Conservation (phyloP, 495 filamentous ascomycete genomes). For the Penicillium samsonianum region DNA sequence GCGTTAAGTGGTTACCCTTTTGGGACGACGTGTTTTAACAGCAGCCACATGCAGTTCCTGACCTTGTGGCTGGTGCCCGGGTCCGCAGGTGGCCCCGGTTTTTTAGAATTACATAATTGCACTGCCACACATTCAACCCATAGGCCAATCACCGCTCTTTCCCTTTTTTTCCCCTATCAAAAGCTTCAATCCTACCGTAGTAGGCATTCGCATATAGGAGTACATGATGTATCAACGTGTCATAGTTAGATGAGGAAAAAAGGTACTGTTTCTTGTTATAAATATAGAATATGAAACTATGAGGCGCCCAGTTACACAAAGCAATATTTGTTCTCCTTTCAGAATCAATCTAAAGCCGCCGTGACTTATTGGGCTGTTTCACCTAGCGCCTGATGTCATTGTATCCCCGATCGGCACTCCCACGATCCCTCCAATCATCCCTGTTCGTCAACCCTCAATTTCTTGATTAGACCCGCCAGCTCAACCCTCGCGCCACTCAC, state of each 20-base stretch:
- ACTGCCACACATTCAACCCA: background rate
- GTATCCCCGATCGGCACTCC: slow-evolving; percentile 29
- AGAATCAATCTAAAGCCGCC: slow-evolving; percentile 21
- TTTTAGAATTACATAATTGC: background rate
- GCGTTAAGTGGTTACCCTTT: slow-evolving; percentile 47
- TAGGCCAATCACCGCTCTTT: slow-evolving; percentile 9
- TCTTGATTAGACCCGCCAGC: slow-evolving; percentile 18
- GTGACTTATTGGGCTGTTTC: slow-evolving; percentile 34
- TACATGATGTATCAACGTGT: background rate
- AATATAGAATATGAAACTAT: background rate
- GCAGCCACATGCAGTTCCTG: background rate
- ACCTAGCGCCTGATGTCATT: slow-evolving; percentile 50
- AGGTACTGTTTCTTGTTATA: background rate
- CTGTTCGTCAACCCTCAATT: slow-evolving; percentile 12
- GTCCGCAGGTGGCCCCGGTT: too few species aligned
- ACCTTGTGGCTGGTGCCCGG: background rate
- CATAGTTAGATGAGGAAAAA: background rate
- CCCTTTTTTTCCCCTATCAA: background rate
- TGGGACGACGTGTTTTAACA: slow-evolving; percentile 25
- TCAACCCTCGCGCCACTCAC: slow-evolving; percentile 27
- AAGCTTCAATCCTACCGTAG: slow-evolving; percentile 3
- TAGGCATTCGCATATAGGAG: background rate
- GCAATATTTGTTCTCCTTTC: background rate
- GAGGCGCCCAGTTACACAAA: background rate
- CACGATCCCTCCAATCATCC: slow-evolving; percentile 32